phyloP scores from a whole-genome alignment of 306 rosid species.

The Sesbania bispinosa region DNA sequence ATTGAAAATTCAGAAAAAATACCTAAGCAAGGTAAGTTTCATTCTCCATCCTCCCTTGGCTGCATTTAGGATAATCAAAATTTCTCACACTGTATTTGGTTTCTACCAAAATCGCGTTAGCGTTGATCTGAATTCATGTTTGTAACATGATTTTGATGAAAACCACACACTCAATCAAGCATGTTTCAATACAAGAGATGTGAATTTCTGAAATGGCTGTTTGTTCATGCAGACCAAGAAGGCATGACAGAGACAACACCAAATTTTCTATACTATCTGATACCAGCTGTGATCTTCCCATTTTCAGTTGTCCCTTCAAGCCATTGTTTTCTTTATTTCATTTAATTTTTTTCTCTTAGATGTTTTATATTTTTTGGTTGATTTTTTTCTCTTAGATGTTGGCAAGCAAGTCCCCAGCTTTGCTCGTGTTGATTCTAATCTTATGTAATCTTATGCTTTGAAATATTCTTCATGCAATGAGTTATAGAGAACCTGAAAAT shows the following conservation, averaged over 20 bases:
- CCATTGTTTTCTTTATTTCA: not conserved
- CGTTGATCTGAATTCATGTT: too few relatives aligned
- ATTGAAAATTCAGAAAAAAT: constrained; percentile 83
- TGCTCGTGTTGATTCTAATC: not conserved
- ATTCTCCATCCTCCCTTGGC: too few relatives aligned
- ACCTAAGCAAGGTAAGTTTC: constrained; percentile 66
- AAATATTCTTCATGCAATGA: constrained; percentile 11
- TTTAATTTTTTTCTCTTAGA: not conserved
- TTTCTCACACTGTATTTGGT: too few relatives aligned
- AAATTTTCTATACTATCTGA: constrained; percentile 24
- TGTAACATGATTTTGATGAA: too few relatives aligned
- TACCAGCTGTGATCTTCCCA: constrained; percentile 27
- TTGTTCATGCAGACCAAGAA: constrained; percentile 54
- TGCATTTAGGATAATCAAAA: too few relatives aligned
- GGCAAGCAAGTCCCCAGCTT: not conserved
- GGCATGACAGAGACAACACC: constrained; percentile 18
- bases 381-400: not conserved
- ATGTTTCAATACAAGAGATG: not conserved
- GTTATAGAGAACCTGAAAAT: constrained; percentile 19
- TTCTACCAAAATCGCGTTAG: too few relatives aligned
- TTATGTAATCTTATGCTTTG: too few relatives aligned
- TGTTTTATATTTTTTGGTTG: too few relatives aligned
- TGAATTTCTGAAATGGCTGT: not conserved
- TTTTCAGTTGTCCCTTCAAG: constrained; percentile 19
- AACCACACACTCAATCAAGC: too few relatives aligned